phyloP scores from a whole-genome alignment of 1,139 yeast species.

The Kodamaea sp. region DNA sequence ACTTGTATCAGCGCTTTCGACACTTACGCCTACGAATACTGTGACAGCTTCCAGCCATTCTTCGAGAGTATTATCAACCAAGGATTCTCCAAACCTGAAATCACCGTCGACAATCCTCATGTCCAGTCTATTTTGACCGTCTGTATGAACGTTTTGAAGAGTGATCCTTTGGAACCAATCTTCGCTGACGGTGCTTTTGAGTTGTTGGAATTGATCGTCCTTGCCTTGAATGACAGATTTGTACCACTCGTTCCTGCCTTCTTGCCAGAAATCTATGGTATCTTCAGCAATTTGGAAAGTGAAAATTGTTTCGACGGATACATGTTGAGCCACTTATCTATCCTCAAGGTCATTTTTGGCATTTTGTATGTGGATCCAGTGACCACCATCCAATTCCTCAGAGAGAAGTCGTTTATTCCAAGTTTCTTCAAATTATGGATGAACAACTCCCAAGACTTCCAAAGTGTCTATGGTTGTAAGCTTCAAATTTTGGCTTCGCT shows the following conservation, averaged over 20 bases:
- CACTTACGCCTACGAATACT: conserved; percentile 54
- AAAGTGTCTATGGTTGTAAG: conserved; percentile 59
- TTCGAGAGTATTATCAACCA: conserved; percentile 49
- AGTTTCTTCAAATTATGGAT: conserved; percentile 52
- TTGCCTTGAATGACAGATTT: conserved; percentile 39
- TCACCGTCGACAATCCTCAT: conserved; percentile 37
- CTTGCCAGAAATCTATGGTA: conserved; percentile 38
- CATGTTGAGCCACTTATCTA: conserved; percentile 49
- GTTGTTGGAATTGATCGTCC: conserved; percentile 40
- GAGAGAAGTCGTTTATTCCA: conserved; percentile 36
- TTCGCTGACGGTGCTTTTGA: conserved; percentile 46
- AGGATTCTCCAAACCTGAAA: conserved; percentile 42
- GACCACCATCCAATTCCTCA: conserved; percentile 38
- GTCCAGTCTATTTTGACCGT: conserved; percentile 42
- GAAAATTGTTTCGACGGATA: conserved; percentile 48
- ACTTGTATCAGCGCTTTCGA: conserved; percentile 49
- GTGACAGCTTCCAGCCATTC: conserved; percentile 50
- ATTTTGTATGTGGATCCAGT: conserved; percentile 42
- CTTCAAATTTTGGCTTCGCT: conserved; percentile 49
- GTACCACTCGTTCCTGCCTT: conserved; percentile 36
- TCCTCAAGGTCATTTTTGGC: conserved; percentile 46
- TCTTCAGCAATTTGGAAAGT: conserved; percentile 36
- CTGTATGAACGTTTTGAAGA: conserved; percentile 38
- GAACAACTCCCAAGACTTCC: conserved; percentile 47
- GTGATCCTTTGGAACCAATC: conserved; percentile 42